Base-by-base conservation (phyloP, 805 yeast species). In the Candida schatavii region DNA sequence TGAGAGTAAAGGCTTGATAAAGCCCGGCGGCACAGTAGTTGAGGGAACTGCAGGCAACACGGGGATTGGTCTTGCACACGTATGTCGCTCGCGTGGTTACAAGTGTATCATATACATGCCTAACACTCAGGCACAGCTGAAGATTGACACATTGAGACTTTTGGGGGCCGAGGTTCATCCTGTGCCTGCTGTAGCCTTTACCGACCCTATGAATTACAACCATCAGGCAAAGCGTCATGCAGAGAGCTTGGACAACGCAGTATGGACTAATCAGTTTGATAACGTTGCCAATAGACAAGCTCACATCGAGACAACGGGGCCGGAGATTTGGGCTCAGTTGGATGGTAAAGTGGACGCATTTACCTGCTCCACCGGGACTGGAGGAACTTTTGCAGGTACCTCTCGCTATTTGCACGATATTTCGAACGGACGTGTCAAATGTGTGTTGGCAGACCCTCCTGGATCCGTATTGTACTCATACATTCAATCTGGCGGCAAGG, bases 21-120 rank as follows among this genome's bases (percentile, higher is more conserved):
- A 66, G 44, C 78, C 88, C 3, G 93, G 95, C 6, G 96, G 93
- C 26, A 88, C 96, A 2, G 78, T 88, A 23, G 90, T 88, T 14
- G 97, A 88, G 63, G 96, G 96, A 5, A 88, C 96, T 10, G 97
- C 97, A 3, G 97, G 97, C 25, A 88, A 88, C 66, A 88, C 97
- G n/a, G 97, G 96, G 14, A 88, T 88, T 51, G 96, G 96, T 1
- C 68, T 88, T 42, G 96, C 96, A 5, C 81, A 76, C 54, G 79
- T 83, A 35, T 86, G 95, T 58, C 72, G 95, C 27, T 77, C 90
- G 37, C 78, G 83, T 51, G 96, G 96, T 23, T 88, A 88, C 71
- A 78, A 83, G 43, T 81, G 93, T 60, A 81, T 88, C 38, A 85
- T 88, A 44, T 88, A 87, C 70, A 88, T 88, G 89, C 97, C 97